phyloP scores from a whole-genome alignment of 1,139 yeast species.

The Blastobotrys persicus region DNA sequence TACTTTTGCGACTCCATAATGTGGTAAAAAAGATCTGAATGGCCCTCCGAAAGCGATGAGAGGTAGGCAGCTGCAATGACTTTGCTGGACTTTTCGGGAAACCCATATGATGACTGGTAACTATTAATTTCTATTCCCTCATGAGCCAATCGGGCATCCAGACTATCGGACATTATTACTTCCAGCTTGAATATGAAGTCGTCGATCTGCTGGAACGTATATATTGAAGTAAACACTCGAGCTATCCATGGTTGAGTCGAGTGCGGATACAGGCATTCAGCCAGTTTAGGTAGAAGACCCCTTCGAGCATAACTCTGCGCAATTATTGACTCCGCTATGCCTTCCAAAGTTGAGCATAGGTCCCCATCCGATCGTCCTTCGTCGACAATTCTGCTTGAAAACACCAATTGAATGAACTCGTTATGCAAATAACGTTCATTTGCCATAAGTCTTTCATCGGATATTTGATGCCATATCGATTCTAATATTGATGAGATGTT shows the following conservation, averaged over 20 bases:
- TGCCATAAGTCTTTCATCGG: conserved; percentile 61
- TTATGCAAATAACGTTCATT: conserved; percentile 65
- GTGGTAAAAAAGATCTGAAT: conserved; percentile 44
- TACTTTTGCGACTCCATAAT: conserved; percentile 46
- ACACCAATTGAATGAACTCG: conserved; percentile 49
- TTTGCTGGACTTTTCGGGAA: conserved; percentile 56
- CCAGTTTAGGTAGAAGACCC: conserved; percentile 60
- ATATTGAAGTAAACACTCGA: conserved; percentile 48
- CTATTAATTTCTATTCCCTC: conserved; percentile 27
- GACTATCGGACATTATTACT: conserved; percentile 50
- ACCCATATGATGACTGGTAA: conserved; percentile 57
- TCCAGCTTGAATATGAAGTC: conserved; percentile 62
- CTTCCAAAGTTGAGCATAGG: conserved; percentile 23
- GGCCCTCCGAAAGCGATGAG: conserved; percentile 44
- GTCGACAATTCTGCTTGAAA: conserved; percentile 35
- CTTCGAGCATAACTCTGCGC: conserved; percentile 58
- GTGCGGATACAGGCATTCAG: conserved; percentile 45
- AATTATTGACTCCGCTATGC: conserved; percentile 35
- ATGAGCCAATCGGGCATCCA: conserved; percentile 38
- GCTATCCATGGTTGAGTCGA: conserved; percentile 50
- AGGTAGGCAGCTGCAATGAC: conserved; percentile 38
- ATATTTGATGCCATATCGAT: conserved; percentile 56
- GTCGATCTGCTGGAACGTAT: conserved; percentile 53
- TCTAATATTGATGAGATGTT: conserved; percentile 1
- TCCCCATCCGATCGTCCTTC: conserved; percentile 8